Conservation (phyloP, 2,329 filamentous ascomycete species). For the Fonsecaea pedrosoi region DNA sequence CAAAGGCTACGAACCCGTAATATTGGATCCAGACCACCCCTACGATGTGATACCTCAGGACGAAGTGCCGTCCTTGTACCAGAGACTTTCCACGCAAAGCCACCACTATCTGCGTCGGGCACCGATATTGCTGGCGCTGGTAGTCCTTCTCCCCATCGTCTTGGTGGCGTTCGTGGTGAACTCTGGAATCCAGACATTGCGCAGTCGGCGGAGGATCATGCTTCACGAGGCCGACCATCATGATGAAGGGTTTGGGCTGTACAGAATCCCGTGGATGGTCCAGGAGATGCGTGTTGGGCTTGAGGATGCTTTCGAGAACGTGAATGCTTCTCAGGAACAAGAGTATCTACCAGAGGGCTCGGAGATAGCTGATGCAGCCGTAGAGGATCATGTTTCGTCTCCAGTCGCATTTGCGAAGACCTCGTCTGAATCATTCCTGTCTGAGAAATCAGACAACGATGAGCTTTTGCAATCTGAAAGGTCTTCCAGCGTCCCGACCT, state of each 20-base stretch:
- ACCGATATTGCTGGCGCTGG: conserved; percentile 69
- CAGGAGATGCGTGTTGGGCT: conserved; percentile 77
- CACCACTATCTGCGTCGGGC: conserved; percentile 58
- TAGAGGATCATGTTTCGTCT: conserved; percentile 17
- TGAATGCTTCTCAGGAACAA: conserved; percentile 71
- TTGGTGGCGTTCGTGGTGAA: conserved; percentile 75
- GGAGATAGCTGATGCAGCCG: conserved; percentile 49
- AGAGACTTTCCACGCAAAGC: conserved; percentile 46
- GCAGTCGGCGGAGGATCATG: conserved; percentile 75
- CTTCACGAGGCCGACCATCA: conserved; percentile 75
- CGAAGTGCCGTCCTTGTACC: conserved; percentile 46
- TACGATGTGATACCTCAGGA: conserved; percentile 56
- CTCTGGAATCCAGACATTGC: conserved; percentile 75
- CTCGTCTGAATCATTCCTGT: conserved; percentile 28
- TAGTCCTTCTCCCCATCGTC: conserved; percentile 76
- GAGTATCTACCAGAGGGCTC: conserved; percentile 70
- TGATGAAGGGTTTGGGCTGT: conserved; percentile 71
- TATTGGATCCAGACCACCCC: conserved; percentile 73
- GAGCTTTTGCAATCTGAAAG: conserved; percentile 17
- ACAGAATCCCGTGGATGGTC: conserved; percentile 77
- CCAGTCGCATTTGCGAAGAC: conserved; percentile 21
- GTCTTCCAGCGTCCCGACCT: conserved; percentile 65
- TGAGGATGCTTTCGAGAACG: conserved; percentile 76
- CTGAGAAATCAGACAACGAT: conserved; percentile 44
- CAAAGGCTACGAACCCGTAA: conserved; percentile 73